Conservation (phyloP, 2,329 filamentous ascomycete genomes). For the Tolypocladium ophioglossoides region DNA sequence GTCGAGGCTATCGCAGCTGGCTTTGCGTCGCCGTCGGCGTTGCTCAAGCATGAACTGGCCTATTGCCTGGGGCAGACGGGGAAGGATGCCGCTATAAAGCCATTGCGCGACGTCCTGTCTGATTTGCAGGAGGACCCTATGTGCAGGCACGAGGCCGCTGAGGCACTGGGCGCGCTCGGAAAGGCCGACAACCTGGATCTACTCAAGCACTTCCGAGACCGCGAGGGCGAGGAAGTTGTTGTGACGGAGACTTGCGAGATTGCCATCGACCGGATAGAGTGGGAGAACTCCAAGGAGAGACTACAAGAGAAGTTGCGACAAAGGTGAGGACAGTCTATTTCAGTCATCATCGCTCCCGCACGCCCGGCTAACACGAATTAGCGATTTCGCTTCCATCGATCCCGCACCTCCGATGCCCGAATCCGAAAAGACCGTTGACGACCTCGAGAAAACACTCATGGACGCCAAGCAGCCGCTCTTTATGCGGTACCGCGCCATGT, state of each 20-base stretch:
- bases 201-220: constrained; percentile 63
- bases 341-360: constrained; percentile 7
- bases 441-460: constrained; percentile 67
- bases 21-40: constrained; percentile 73
- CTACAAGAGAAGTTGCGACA: constrained; percentile 68
- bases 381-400: constrained; percentile 92
- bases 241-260: constrained; percentile 97
- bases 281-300: constrained; percentile 69
- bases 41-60: constrained; percentile 92
- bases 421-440: constrained; percentile 56
- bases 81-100: constrained; percentile 62
- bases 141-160: constrained; percentile 93
- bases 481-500: constrained; percentile 94
- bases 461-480: constrained; percentile 75
- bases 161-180: constrained; percentile 83
- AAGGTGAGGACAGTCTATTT: constrained; percentile 45
- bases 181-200: constrained; percentile 64
- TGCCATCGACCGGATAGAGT: constrained; percentile 85
- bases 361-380: constrained; percentile 22
- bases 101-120: constrained; percentile 62
- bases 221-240: constrained; percentile 63
- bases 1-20: constrained; percentile 79
- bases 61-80: constrained; percentile 93
- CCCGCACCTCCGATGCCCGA: constrained; percentile 82
- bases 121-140: constrained; percentile 81